These are phyloP conservation scores for Oryza australiensis DNA, from an alignment of 176 grass and related monocot species.

Conservation along the genomic window DNA sequence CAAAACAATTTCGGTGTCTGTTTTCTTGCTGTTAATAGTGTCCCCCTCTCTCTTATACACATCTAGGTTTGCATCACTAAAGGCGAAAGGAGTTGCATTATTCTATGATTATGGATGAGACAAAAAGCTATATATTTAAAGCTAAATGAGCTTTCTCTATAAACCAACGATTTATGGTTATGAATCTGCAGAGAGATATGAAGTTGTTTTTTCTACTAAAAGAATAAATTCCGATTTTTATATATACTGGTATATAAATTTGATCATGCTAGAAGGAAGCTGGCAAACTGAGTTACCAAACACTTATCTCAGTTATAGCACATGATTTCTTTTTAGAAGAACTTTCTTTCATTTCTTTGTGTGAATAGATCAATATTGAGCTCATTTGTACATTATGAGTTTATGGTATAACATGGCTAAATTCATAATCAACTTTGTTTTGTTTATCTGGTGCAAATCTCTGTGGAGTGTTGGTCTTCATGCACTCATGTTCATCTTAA, in stretches of 20 bases:
- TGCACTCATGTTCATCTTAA: background rate
- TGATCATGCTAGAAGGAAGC: background rate
- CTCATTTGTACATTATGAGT: slow-evolving; percentile 2
- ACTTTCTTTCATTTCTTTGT: background rate
- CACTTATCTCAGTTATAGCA: background rate
- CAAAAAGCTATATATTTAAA: background rate
- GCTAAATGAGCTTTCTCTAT: slow-evolving; percentile 5
- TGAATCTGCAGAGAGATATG: background rate
- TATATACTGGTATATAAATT: background rate
- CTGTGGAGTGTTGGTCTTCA: slow-evolving; percentile 15
- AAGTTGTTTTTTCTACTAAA: no score
- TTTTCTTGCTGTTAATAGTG: background rate
- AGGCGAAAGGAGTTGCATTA: background rate
- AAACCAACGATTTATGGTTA: background rate
- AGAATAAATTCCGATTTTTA: background rate
- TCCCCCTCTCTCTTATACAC: background rate
- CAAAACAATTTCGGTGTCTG: background rate
- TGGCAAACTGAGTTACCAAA: slow-evolving; percentile 1
- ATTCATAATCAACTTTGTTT: slow-evolving; percentile 4
- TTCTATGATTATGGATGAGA: background rate
- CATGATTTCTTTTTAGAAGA: slow-evolving; percentile 8
- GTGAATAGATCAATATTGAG: background rate
- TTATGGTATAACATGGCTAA: background rate
- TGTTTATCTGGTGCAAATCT: background rate
- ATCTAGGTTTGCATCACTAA: background rate